Base-by-base conservation (phyloP, 1,139 yeast genomes). In the Zygosaccharomyces sapae region DNA sequence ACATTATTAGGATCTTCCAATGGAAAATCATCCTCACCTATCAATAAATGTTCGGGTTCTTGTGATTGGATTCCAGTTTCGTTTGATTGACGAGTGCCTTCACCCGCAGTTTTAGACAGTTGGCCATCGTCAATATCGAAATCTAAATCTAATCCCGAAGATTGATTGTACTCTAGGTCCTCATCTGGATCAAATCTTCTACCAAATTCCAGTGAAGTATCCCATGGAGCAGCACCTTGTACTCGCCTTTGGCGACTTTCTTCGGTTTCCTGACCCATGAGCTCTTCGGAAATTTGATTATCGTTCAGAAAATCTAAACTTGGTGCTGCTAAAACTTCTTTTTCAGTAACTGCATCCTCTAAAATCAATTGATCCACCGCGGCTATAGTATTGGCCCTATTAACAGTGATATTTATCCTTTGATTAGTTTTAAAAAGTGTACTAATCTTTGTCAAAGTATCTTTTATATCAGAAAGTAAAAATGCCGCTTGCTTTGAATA, bases 401-500 rank as follows among this genome's bases (percentile, higher is more conserved):
- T 66, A 22, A 74, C 66, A 0, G 76, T 70, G 24, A 61, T 58
- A 25, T 51, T 50, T 10, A 57, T 55, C 35, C 54, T 54, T 7
- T 66, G 58, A 27, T 68, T 76, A 3, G 79, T 69, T 48, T 70
- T 72, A 68, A 90, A 90, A 3, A 95, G 80, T 40, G 85, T 78
- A 58, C 86, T 86, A 56, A 90, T 72, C 61, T 82, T 84, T 53
- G 81, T 70, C 48, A 90, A 70, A 1, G 90, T 84, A 55, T 87
- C 95, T 45, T 81, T 78, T 37, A 89, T 92, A 63, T 92, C 98
- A 51, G 88, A 94, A 44, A 86, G 72, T 38, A 92, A 72, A 57
- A 87, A 86, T 56, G 83, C 83, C 22, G 97, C 88, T 67, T 90
- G 88, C 51, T 94, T 74, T 27, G 92, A 83, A 67, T 89, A 90